Evolutionary conservation across 2,329 filamentous ascomycete species (phyloP), one percentile per base, ranked within the genome.

Genomic region (Hymenoscyphus albidus): DNA sequence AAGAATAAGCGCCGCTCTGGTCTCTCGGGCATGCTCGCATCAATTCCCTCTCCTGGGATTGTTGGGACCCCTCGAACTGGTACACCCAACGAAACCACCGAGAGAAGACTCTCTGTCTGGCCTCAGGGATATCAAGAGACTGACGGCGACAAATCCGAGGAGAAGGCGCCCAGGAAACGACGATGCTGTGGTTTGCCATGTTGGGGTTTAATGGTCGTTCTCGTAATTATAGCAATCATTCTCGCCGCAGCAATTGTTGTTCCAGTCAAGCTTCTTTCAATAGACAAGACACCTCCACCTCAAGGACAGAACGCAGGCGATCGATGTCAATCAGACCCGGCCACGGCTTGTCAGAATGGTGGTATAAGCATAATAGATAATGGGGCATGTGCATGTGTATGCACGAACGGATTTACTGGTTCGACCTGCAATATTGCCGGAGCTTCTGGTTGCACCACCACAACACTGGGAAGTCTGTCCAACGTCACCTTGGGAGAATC

Each of bases 371-470:
- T 94, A 16, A 77, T 92, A 22, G 85, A 83, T 16, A 81, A 85
- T 64, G 84, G 85, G 3, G 80, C 83, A 22, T 98, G 94, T 78
- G 89, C 88, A 13, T 99, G 94, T 75, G 86, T 97, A 55, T 99
- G 94, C 77, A 87, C 89, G 27, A 93, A 95, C 71, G 92, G 93
- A 1, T 98, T 94, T 75, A 93, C 90, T 0, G 88, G 88, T 27
- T 78, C 78, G 1, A 82, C 79, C 16, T 91, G 88, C 73, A 80
- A 77, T 1, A 78, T 77, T 14, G 77, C 80, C 14, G 82, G 83
- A 63, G 78, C 82, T 31, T 78, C 78, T 1, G 81, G 80, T 58
- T 91, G 88, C 71, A 82, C 83, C 6, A 86, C 82, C 0, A 81
- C 80, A 2, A 73, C 80, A 31, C 69, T 76, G 27, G 78, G 79